phyloP scores from a whole-genome alignment of 164 flowering plant species.

The Protea cynaroides region DNA sequence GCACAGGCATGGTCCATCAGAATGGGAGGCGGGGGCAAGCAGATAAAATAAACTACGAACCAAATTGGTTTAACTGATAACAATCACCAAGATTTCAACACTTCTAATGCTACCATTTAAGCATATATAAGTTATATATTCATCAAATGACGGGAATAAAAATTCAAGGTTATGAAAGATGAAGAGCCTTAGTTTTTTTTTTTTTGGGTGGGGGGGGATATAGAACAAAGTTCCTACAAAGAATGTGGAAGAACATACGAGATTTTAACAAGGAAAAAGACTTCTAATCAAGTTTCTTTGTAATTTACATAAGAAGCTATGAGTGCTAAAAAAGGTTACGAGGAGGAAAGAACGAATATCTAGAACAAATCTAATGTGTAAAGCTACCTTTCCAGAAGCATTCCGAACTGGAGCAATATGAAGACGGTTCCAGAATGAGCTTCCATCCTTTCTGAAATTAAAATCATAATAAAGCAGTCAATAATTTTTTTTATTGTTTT shows the following conservation, averaged over 20 bases:
- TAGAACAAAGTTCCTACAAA: not conserved
- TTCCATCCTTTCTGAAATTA: conserved; percentile 65
- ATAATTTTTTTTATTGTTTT: no score
- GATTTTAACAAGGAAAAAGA: not conserved
- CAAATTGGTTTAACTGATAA: no score
- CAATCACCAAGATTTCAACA: no score
- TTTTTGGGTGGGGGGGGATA: no score
- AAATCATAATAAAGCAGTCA: conserved; percentile 8
- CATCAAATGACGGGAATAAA: not conserved
- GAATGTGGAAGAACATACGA: not conserved
- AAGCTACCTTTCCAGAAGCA: conserved; percentile 89
- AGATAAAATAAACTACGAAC: no score
- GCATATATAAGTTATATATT: not conserved
- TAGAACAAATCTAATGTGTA: not conserved
- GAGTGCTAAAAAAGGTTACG: not conserved
- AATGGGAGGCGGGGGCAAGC: no score
- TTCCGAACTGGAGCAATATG: conserved; percentile 84
- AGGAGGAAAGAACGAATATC: no score
- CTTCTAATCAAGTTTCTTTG: not conserved
- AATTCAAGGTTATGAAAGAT: not conserved
- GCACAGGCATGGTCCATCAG: no score
- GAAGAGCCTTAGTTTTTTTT: not conserved
- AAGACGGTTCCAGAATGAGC: conserved; percentile 84
- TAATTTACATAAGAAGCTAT: not conserved
- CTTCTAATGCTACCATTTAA: no score